These are phyloP conservation scores for Neurospora terricola DNA, from an alignment of 495 filamentous ascomycete species.

Conservation along the genomic window DNA sequence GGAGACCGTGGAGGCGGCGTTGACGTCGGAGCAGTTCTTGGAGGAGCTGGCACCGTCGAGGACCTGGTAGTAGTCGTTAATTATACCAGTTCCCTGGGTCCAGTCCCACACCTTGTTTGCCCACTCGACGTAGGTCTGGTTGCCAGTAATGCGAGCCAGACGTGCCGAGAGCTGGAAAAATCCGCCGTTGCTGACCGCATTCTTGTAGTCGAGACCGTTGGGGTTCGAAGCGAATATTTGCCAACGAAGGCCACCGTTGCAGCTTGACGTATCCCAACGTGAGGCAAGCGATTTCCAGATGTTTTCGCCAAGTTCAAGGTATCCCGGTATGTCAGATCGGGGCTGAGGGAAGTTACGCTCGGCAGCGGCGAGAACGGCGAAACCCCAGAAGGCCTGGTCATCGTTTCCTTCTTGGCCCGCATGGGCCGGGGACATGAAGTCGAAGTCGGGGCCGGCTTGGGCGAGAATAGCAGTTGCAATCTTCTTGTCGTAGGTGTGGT, in stretches of 20 bases:
- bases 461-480: constrained; percentile 56
- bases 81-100: constrained; percentile 42
- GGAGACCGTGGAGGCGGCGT: constrained; percentile 17
- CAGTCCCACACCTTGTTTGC: constrained; percentile 63
- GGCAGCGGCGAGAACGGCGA: constrained; percentile 61
- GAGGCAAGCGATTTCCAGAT: constrained; percentile 34
- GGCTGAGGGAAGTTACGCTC: constrained; percentile 65
- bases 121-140: constrained; percentile 56
- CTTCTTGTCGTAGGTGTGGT: constrained; percentile 59
- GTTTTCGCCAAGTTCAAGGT: constrained; percentile 47
- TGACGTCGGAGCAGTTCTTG: constrained; percentile 36
- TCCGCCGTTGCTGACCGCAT: constrained; percentile 58
- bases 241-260: constrained; percentile 69
- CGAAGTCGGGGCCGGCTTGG: constrained; percentile 48
- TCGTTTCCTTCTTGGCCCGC: constrained; percentile 51
- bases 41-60: constrained; percentile 44
- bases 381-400: constrained; percentile 74
- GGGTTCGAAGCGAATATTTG: constrained; percentile 72
- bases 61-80: constrained; percentile 39
- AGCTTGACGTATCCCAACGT: constrained; percentile 61
- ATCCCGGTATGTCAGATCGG: constrained; percentile 41
- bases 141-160: constrained; percentile 55
- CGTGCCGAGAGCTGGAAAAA: constrained; percentile 61
- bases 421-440: constrained; percentile 46
- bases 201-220: constrained; percentile 63